phyloP scores from a whole-genome alignment of 2,329 filamentous ascomycete species.

The Herpotrichia juniperi region DNA sequence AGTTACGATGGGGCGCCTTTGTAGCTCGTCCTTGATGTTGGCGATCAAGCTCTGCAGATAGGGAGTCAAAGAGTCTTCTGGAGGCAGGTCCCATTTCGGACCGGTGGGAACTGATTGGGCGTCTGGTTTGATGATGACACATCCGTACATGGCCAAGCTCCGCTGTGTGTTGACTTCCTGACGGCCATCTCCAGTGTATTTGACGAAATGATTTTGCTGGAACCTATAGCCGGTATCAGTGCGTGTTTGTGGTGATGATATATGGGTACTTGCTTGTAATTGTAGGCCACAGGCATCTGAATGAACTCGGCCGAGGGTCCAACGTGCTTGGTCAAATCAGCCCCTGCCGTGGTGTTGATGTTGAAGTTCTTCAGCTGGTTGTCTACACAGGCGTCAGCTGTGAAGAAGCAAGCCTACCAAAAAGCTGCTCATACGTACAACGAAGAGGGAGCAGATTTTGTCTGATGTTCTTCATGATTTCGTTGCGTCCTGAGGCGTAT shows the following conservation, averaged over 20 bases:
- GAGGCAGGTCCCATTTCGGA: slow-evolving; percentile 62
- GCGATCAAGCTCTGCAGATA: slow-evolving; percentile 69
- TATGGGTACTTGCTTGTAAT: slow-evolving; percentile 51
- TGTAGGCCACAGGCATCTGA: slow-evolving; percentile 75
- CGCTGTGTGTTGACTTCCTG: slow-evolving; percentile 37
- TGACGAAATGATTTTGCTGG: slow-evolving; percentile 82
- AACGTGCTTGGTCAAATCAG: slow-evolving; percentile 71
- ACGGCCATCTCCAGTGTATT: slow-evolving; percentile 55
- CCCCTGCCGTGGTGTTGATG: slow-evolving; percentile 39
- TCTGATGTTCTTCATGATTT: slow-evolving; percentile 73
- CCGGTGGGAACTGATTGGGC: slow-evolving; percentile 66
- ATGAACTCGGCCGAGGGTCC: slow-evolving; percentile 82
- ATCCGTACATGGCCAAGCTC: slow-evolving; percentile 31
- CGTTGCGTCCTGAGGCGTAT: slow-evolving; percentile 71
- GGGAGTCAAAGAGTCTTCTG: slow-evolving; percentile 57
- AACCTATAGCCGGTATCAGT: slow-evolving; percentile 59
- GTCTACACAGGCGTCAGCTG: slow-evolving; percentile 46
- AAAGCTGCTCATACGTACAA: slow-evolving; percentile 57
- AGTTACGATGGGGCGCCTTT: slow-evolving; percentile 83
- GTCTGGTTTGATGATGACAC: slow-evolving; percentile 65
- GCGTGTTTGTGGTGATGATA: neutral
- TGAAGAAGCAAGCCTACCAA: neutral
- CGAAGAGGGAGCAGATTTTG: slow-evolving; percentile 74
- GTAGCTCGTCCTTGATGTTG: slow-evolving; percentile 69
- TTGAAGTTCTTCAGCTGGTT: slow-evolving; percentile 69